Percentiles rank a stretch among this genome's conserved stretches.
Evolutionary conservation across 441 rosid species (phyloP).

Genomic region (Eruca vesicaria): DNA sequence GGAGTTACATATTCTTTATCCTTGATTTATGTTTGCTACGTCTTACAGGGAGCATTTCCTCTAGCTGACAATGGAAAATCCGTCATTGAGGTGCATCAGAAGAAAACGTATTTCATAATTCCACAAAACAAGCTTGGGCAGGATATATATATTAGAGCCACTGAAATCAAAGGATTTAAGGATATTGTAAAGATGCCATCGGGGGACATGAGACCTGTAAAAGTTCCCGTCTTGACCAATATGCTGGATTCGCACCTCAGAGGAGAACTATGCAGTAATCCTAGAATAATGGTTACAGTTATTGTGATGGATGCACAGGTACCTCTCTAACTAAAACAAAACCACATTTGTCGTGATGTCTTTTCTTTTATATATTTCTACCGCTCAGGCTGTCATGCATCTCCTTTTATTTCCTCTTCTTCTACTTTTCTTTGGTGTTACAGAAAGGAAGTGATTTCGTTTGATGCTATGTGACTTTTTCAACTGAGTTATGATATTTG

Average conservation of each 20-base stretch:
- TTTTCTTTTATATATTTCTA: constrained; percentile 3
- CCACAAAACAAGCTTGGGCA: constrained; percentile 96
- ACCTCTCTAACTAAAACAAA: constrained; percentile 25
- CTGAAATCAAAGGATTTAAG: constrained; percentile 59
- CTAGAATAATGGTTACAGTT: constrained; percentile 75
- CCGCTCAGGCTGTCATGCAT: neutral
- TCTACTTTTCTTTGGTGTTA: constrained; percentile 1
- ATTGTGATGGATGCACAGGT: constrained; percentile 83
- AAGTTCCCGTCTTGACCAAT: constrained; percentile 88
- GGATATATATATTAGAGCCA: constrained; percentile 83
- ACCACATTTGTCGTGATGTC: constrained; percentile 5
- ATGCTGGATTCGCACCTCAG: constrained; percentile 86
- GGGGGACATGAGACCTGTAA: constrained; percentile 80
- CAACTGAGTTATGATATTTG: constrained; percentile 3
- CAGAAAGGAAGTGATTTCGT: neutral
- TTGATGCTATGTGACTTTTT: neutral
- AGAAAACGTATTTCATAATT: constrained; percentile 73
- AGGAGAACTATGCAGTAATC: constrained; percentile 51
- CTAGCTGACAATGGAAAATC: constrained; percentile 56
- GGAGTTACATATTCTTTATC: constrained; percentile 14
- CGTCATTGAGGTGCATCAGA: constrained; percentile 69
- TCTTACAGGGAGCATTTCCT: constrained; percentile 57
- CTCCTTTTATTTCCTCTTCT: constrained; percentile 7
- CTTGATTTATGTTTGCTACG: constrained; percentile 17
- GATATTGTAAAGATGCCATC: constrained; percentile 83